Evolutionary conservation across 371 early-diverging fungal genomes (phyloP).

Genomic region (Syncephalastrum racemosum): DNA sequence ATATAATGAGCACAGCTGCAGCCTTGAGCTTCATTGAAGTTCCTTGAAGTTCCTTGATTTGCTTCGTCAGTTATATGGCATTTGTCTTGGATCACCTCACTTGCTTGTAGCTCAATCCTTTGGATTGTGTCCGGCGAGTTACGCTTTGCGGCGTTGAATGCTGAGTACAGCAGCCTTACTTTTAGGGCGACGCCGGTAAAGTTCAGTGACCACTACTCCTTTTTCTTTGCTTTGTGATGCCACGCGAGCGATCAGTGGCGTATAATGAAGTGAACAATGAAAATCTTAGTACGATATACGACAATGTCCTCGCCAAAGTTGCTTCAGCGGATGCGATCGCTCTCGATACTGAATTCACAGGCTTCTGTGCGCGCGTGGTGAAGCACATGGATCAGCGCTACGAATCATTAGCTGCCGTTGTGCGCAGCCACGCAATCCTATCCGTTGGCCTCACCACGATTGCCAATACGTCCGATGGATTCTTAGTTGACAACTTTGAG

Average conservation of each 20-base stretch:
- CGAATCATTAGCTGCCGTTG: constrained; percentile 62
- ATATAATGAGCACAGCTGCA: too few relatives aligned
- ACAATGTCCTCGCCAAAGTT: constrained; percentile 18
- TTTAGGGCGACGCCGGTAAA: too few relatives aligned
- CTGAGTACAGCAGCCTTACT: too few relatives aligned
- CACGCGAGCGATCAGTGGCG: constrained; percentile 3
- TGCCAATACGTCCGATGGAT: background rate
- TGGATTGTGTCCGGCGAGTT: too few relatives aligned
- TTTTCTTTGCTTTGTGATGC: too few relatives aligned
- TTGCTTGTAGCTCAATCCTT: too few relatives aligned
- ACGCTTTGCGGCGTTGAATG: too few relatives aligned
- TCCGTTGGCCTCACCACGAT: constrained; percentile 74
- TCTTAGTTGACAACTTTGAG: constrained; percentile 26
- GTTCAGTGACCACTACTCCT: too few relatives aligned
- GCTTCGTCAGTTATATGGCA: too few relatives aligned
- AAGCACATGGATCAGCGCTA: constrained; percentile 76
- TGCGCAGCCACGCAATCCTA: constrained; percentile 70
- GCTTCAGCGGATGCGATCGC: constrained; percentile 67
- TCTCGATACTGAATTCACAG: constrained; percentile 90
- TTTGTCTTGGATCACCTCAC: too few relatives aligned
- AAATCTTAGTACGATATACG: constrained; percentile 17
- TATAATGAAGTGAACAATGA: constrained; percentile 18
- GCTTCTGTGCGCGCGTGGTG: constrained; percentile 51
- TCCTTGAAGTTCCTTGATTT: too few relatives aligned
- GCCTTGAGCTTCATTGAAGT: too few relatives aligned